These are phyloP conservation scores for Rugosomyces carneus DNA, from an alignment of 1,284 basidiomycete genomes.

Conservation along the genomic window DNA sequence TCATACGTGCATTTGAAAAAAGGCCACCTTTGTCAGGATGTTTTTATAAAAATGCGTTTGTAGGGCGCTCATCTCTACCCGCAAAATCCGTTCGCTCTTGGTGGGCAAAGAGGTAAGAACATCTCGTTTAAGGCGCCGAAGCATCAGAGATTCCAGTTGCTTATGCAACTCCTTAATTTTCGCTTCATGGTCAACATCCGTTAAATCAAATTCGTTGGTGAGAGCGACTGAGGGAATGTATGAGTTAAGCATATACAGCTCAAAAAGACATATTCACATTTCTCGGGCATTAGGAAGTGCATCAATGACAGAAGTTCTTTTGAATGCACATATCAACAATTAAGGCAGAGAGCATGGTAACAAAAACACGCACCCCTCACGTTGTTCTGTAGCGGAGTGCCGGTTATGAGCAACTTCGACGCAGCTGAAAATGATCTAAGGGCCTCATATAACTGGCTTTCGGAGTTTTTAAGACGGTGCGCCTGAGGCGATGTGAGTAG, in stretches of 20 bases:
- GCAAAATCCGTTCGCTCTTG: constrained; percentile 96
- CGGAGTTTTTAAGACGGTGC: constrained; percentile 96
- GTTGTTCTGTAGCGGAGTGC: constrained; percentile 98
- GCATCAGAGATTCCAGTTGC: constrained; percentile 93
- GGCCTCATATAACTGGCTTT: constrained; percentile 95
- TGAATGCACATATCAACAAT: constrained; percentile 5
- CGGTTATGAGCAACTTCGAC: constrained; percentile 94
- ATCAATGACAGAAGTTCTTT: constrained; percentile 92
- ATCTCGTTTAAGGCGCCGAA: constrained; percentile 92
- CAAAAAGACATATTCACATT: constrained; percentile 57
- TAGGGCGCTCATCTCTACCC: constrained; percentile 96
- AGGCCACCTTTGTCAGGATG: constrained; percentile 84
- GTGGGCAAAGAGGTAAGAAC: constrained; percentile 97
- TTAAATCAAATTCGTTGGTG: constrained; percentile 92
- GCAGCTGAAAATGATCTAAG: constrained; percentile 85
- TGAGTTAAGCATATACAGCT: constrained; percentile 4
- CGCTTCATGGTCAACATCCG: constrained; percentile 86
- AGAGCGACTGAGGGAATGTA: constrained; percentile 51
- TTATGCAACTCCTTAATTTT: constrained; percentile 95
- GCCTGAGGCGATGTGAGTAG: constrained; percentile 46
- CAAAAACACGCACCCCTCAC: constrained; percentile 72
- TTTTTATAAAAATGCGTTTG: constrained; percentile 99
- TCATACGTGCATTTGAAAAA: not conserved
- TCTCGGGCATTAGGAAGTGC: constrained; percentile 99
- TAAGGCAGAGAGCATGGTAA: not conserved